These are phyloP conservation scores for Fagopyrum homotropicum DNA, from an alignment of 148 eudicot genomes.

Conservation along the genomic window DNA sequence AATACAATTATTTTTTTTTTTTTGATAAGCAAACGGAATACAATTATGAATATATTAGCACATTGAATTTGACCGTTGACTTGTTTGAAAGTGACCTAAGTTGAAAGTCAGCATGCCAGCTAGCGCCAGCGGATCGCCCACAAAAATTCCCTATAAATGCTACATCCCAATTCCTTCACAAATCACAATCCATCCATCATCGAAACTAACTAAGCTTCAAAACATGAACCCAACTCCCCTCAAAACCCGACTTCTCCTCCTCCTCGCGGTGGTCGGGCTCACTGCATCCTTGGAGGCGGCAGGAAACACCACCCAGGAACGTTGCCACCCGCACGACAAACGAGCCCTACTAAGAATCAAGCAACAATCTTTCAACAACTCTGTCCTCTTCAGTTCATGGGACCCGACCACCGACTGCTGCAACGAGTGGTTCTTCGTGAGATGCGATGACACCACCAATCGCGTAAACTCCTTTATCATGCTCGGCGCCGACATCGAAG, in stretches of 20 bases:
- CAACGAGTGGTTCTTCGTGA: constrained; percentile 23
- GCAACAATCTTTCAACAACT: constrained; percentile 19
- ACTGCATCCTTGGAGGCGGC: background rate
- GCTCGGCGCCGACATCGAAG: constrained; percentile 1
- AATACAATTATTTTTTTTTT: no score
- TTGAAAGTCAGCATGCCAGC: no score
- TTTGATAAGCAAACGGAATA: no score
- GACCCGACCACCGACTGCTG: constrained; percentile 27
- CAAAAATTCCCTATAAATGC: background rate
- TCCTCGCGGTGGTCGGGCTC: background rate
- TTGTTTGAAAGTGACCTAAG: no score
- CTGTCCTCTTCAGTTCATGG: constrained; percentile 35
- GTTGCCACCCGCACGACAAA: constrained; percentile 39
- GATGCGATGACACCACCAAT: constrained; percentile 21
- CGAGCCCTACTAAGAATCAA: constrained; percentile 37
- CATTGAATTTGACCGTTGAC: no score
- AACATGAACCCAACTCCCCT: background rate
- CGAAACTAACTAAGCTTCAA: background rate
- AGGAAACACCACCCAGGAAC: background rate
- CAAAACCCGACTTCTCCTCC: background rate
- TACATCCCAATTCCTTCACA: background rate
- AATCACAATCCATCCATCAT: background rate
- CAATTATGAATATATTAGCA: no score
- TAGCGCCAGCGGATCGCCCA: no score
- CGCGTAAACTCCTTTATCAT: constrained; percentile 15